Evolutionary conservation across 1,284 basidiomycete genomes (phyloP), one percentile per base, ranked within the genome.

Genomic region (Ustilago cynodontis): DNA sequence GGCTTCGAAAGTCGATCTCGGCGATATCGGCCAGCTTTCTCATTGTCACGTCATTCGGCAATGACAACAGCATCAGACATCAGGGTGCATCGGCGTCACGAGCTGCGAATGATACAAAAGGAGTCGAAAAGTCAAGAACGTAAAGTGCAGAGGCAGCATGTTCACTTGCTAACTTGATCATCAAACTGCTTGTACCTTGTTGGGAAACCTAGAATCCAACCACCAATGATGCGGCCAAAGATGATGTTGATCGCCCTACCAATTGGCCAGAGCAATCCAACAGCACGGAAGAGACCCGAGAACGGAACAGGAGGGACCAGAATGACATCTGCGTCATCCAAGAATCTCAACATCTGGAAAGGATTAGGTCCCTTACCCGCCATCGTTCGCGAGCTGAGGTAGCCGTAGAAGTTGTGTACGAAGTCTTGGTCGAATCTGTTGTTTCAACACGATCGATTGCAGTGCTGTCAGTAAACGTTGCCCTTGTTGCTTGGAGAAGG

Each of bases 301-400:
- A 85, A 59, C 1, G 82, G 77, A 26, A 85, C 49, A 2, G 85
- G 82, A 1, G 81, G 60, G 7, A 76, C 83, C 9, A 86, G 66
- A 35, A 85, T 79, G 24, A 86, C 82, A 52, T 86, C 85, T 14
- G 85, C 85, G 52, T 67, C 68, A 50, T 83, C 76, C n/a, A 85
- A 22, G 64, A 86, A 83, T 0, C 78, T 64, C n/a, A 86, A 63
- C 81, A 86, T 81, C 64, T 86, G 85, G 55, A 86, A 68, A 13
- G 81, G 80, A 57, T 82, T 83, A 11, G 82, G 80, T 0, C 59
- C 22, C 22, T 64, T 67, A 18, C 71, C 75, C 9, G 68, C 70
- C 78, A 80, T 81, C 9, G 80, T 79, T 20, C 59, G 52, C 8
- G 81, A 79, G 53, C 71, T 77, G 41, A 85, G 67, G 62, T 83